A percentile compares a stretch with the other conserved stretches of the same genome.
These are phyloP conservation scores for Didymella exigua DNA, from an alignment of 2,329 filamentous ascomycete species.

Conservation along the genomic window DNA sequence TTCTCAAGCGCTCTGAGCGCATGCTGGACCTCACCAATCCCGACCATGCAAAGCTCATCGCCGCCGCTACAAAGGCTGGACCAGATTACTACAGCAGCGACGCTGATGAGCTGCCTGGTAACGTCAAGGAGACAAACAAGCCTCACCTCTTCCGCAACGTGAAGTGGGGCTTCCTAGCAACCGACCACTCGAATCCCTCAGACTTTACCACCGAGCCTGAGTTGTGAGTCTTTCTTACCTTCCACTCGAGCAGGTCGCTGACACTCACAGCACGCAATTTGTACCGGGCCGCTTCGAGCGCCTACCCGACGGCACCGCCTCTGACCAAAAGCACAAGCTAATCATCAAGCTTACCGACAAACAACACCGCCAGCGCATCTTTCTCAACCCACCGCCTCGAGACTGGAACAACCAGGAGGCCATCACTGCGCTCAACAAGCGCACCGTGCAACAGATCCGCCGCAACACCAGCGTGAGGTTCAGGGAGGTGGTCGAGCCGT, in stretches of 20 bases:
- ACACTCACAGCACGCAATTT: slow-evolving; percentile 24
- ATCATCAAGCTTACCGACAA: slow-evolving; percentile 33
- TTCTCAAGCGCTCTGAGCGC: slow-evolving; percentile 29
- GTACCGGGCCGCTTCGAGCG: slow-evolving; percentile 38
- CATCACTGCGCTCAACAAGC: slow-evolving; percentile 38
- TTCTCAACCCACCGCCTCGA: slow-evolving; percentile 35
- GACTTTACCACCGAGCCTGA: slow-evolving; percentile 24
- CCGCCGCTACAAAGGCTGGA: slow-evolving; percentile 25
- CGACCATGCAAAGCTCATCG: slow-evolving; percentile 28
- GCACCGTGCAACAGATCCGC: slow-evolving; percentile 39
- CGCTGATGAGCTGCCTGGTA: slow-evolving; percentile 22
- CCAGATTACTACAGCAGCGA: slow-evolving; percentile 38
- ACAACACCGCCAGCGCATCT: slow-evolving; percentile 28
- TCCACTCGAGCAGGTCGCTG: background rate
- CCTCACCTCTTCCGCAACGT: slow-evolving; percentile 37
- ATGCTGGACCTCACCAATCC: slow-evolving; percentile 27
- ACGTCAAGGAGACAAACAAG: slow-evolving; percentile 24
- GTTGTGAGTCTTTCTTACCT: slow-evolving; percentile 12
- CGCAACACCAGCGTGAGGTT: slow-evolving; percentile 36
- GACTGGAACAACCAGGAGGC: slow-evolving; percentile 36
- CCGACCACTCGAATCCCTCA: slow-evolving; percentile 15
- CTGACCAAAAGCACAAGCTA: slow-evolving; percentile 38
- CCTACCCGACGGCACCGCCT: slow-evolving; percentile 24
- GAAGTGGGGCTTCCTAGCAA: slow-evolving; percentile 27
- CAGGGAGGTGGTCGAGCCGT: slow-evolving; percentile 29